phyloP scores from a whole-genome alignment of 306 rosid genomes.

The Bauhinia variegata region DNA sequence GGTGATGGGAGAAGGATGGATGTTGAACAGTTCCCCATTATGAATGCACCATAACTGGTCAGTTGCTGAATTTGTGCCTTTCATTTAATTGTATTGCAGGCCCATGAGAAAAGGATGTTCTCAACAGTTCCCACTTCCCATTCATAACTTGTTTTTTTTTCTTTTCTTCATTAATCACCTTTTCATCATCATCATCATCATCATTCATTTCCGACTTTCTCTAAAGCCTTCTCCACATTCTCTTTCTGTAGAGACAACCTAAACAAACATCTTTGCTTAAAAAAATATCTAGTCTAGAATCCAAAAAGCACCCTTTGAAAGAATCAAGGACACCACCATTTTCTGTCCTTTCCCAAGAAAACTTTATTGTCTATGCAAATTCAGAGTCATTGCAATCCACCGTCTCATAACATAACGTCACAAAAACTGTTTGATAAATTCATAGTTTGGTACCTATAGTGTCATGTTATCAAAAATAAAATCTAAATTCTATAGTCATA shows the following conservation, averaged over 20 bases:
- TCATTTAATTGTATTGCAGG: constrained; percentile 37
- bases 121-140: constrained; percentile 22
- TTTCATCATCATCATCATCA: constrained; percentile 10
- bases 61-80: constrained; percentile 40
- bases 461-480: no score
- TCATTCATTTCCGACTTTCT: constrained; percentile 26
- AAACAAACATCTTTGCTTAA: constrained; percentile 7
- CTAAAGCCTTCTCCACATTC: constrained; percentile 31
- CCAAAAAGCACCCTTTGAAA: constrained; percentile 12
- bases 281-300: background rate
- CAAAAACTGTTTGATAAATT: no score
- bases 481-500: no score
- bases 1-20: constrained; percentile 38
- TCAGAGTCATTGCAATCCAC: no score
- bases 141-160: background rate
- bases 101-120: constrained; percentile 40
- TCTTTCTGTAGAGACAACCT: constrained; percentile 14
- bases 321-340: constrained; percentile 28
- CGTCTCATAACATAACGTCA: no score
- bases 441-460: no score
- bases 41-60: constrained; percentile 35
- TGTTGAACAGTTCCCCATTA: constrained; percentile 34
- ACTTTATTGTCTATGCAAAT: no score
- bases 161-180: background rate
- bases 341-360: constrained; percentile 39